These are phyloP conservation scores for Neoboletus magnificus DNA, from an alignment of 768 basidiomycete genomes.

Conservation along the genomic window DNA sequence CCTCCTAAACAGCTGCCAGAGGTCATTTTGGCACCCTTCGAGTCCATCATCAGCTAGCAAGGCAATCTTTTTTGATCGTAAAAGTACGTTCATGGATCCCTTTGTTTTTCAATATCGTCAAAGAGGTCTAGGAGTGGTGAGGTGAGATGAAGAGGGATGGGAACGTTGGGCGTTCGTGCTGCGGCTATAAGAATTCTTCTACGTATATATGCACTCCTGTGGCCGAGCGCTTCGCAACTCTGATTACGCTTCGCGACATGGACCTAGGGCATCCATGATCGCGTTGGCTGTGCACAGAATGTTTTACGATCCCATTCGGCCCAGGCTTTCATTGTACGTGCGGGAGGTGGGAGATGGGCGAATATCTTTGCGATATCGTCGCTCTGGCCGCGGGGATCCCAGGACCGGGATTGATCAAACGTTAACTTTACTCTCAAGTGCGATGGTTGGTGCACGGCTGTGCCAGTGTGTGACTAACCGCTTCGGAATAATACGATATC, in stretches of 20 bases:
- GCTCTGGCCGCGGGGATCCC: background rate
- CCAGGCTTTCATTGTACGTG: background rate
- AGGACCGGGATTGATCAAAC: background rate
- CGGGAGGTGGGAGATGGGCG: background rate
- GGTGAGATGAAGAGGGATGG: background rate
- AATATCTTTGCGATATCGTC: background rate
- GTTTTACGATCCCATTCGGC: background rate
- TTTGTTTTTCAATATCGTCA: background rate
- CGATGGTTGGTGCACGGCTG: background rate
- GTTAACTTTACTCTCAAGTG: background rate
- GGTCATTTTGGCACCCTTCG: background rate
- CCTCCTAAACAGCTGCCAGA: constrained; percentile 25
- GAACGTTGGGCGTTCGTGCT: constrained; percentile 4
- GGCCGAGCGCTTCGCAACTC: constrained; percentile 10
- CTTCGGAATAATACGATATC: background rate
- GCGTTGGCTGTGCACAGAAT: background rate
- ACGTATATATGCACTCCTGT: constrained; percentile 14
- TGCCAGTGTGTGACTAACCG: background rate
- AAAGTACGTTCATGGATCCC: constrained; percentile 3
- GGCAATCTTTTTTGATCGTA: constrained; percentile 15
- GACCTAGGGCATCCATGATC: background rate
- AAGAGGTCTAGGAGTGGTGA: background rate
- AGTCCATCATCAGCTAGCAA: background rate
- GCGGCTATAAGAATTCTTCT: constrained; percentile 10
- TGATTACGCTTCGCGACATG: background rate